Conservation (phyloP, 495 filamentous ascomycete species). For the Glarea lozoyensis region DNA sequence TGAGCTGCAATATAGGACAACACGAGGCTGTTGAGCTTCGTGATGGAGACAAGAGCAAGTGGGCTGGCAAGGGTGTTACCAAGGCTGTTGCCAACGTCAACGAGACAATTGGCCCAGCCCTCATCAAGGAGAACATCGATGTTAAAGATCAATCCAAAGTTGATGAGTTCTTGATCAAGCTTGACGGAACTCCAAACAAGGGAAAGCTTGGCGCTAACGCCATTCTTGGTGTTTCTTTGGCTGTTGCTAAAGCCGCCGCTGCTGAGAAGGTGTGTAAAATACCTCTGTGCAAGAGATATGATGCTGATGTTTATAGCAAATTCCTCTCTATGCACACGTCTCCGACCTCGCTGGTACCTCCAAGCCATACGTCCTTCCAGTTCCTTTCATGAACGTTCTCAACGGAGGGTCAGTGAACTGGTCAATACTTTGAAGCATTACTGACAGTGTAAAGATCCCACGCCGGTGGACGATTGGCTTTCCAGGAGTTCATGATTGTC, state of each 20-base stretch:
- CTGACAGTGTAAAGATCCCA: slow-evolving; percentile 58
- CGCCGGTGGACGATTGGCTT: slow-evolving; percentile 95
- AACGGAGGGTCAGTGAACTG: slow-evolving; percentile 67
- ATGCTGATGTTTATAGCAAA: slow-evolving; percentile 36
- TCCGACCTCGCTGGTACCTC: slow-evolving; percentile 98
- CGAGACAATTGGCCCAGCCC: slow-evolving; percentile 76
- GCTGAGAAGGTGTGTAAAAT: slow-evolving; percentile 72
- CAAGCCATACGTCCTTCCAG: slow-evolving; percentile 98
- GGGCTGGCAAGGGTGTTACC: slow-evolving; percentile 92
- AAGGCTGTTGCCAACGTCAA: slow-evolving; percentile 98
- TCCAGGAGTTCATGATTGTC: slow-evolving; percentile 99
- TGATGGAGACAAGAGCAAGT: slow-evolving; percentile 95
- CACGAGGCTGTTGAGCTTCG: slow-evolving; percentile 98
- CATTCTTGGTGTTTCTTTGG: slow-evolving; percentile 93
- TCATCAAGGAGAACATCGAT: slow-evolving; percentile 89
- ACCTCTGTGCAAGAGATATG: neutral
- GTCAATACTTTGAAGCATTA: neutral
- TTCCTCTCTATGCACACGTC: slow-evolving; percentile 96
- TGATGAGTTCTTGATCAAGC: slow-evolving; percentile 89
- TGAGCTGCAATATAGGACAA: slow-evolving; percentile 51
- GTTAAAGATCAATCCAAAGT: slow-evolving; percentile 94
- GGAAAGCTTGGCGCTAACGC: slow-evolving; percentile 96
- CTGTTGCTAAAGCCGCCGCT: slow-evolving; percentile 94
- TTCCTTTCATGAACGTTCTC: slow-evolving; percentile 99
- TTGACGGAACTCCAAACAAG: slow-evolving; percentile 97